Base-by-base conservation (phyloP, 2,329 filamentous ascomycete genomes). In the Lanzia echinophila region DNA sequence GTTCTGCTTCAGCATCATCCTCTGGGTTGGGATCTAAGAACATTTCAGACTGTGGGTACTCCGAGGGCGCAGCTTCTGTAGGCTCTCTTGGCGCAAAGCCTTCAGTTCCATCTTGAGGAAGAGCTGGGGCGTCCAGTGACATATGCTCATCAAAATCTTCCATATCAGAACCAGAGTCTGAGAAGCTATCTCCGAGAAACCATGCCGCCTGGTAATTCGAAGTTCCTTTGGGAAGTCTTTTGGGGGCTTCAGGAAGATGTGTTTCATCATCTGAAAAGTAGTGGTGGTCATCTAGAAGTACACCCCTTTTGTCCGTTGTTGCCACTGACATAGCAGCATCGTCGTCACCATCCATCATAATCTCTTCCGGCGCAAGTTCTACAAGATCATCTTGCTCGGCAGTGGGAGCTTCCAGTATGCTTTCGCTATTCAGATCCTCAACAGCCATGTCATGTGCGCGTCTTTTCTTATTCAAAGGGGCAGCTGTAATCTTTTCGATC, bases 181-280 rank as follows among this genome's bases (percentile, higher is more conserved):
- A 94, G 20, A 90, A 79, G 56, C 91, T 81, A 53, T 79, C 77
- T 12, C 82, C 86, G 34, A 99, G 73, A 67, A 88, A 96, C 94
- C 94, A 99, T 10, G 92, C 91, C 20, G 91, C 81, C 72, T 99
- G 94, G 70, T 96, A 97, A 53, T 86, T 83, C 38, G 94, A 97
- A 2, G 94, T 99, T 59, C 94, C 94, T 70, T 85, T 88, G 1
- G 94, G 94, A 20, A 99, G 72, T 58, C 83, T 82, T 71, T 86
- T 94, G 6, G 88, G 88, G 32, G 74, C 72, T 34, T 77, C 71
- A 17, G 82, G 74, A 17, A 78, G 74, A 50, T 83, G 76, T 41
- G 79, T 76, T 50, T 94, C 86, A 45, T 94, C 90, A 42, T 97
- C 92, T 0, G 91, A 91, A 67, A 97, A 99, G 70, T 99, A 99